Evolutionary conservation across 768 basidiomycete genomes (phyloP).

Genomic region (Lentinus brumalis): DNA sequence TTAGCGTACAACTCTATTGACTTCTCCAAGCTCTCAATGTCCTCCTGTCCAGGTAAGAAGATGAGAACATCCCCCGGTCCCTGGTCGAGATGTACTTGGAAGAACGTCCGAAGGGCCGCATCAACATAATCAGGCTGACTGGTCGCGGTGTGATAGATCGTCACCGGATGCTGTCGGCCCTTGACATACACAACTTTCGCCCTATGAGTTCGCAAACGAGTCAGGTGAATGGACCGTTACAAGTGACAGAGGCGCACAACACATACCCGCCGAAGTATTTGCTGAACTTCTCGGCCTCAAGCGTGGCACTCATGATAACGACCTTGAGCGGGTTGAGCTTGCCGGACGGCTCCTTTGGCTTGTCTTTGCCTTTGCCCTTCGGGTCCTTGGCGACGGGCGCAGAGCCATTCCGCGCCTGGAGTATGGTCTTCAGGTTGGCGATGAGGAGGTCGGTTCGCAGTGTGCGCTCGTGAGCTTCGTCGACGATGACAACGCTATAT

Average conservation of each 20-base stretch:
- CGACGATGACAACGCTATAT: slow-evolving; percentile 89
- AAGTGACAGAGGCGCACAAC: too few relatives aligned
- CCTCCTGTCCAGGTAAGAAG: slow-evolving; percentile 96
- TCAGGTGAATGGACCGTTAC: too few relatives aligned
- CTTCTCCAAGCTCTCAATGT: slow-evolving; percentile 86
- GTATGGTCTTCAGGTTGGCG: slow-evolving; percentile 84
- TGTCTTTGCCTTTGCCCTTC: slow-evolving; percentile 39
- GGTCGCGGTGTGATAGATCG: slow-evolving; percentile 73
- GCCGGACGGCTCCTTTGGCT: slow-evolving; percentile 31
- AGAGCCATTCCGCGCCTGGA: slow-evolving; percentile 57
- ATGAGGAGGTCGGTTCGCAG: slow-evolving; percentile 93
- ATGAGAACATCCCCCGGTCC: slow-evolving; percentile 88
- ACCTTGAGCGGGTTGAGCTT: slow-evolving; percentile 76
- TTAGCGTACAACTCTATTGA: slow-evolving; percentile 70
- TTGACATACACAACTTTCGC: slow-evolving; percentile 89
- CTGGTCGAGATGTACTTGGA: slow-evolving; percentile 85
- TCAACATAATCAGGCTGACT: slow-evolving; percentile 86
- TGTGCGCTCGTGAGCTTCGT: slow-evolving; percentile 97
- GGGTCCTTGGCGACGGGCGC: slow-evolving; percentile 45
- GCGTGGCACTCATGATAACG: slow-evolving; percentile 96
- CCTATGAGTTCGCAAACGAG: slow-evolving; percentile 41
- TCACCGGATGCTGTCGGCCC: slow-evolving; percentile 91
- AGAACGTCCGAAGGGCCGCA: slow-evolving; percentile 88
- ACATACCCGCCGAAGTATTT: slow-evolving; percentile 82
- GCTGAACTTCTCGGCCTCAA: slow-evolving; percentile 95